Evolutionary conservation across 257 asterid species (phyloP), one percentile per base, ranked within the genome.

Genomic region (Pogostemon cablin): DNA sequence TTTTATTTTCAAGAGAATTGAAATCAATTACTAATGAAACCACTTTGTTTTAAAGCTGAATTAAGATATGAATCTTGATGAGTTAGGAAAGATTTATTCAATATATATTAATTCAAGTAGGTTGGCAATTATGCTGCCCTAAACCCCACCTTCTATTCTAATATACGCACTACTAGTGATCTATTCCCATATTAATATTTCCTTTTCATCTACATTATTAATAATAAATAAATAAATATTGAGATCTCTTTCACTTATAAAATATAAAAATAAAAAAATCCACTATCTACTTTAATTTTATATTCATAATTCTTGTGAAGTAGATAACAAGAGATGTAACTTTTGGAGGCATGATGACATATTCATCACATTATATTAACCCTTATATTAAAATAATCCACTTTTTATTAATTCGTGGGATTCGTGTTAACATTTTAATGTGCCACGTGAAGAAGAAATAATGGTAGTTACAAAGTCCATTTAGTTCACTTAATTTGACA

Each of bases 401-500:
- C 40, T 54, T 64, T 52, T 78, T 35, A 15, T 8, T 47, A 56
- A 55, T 60, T 34, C n/a, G 41, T 78, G 71, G 41, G 35, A 32
- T 42, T 57, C 82, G 73, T 78, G 82, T 70, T 49, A 52, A 34
- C 17, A 3, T 5, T 11, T 55, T 42, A 69, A 47, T 57, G 66
- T 49, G 73, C 79, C 82, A 69, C 76, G 73, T 56, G 47, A 69
- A 73, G 38, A 34, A 15, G 4, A 64, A 40, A 17, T 5, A 5
- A 12, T 10, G 75, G 72, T 78, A 61, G 75, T 68, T 78, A 78
- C 68, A 73, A 73, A 69, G 65, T 68, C n/a, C 2, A 41, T 35
- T 37, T 12, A 67, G 17, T 5, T 53, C 37, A 34, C 40, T 8
- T 40, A 3, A 43, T 52, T 72, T 71, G 69, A 72, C 63, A 37